Conservation (phyloP, 2,329 filamentous ascomycete species). For the Talaromyces pinophilus region DNA sequence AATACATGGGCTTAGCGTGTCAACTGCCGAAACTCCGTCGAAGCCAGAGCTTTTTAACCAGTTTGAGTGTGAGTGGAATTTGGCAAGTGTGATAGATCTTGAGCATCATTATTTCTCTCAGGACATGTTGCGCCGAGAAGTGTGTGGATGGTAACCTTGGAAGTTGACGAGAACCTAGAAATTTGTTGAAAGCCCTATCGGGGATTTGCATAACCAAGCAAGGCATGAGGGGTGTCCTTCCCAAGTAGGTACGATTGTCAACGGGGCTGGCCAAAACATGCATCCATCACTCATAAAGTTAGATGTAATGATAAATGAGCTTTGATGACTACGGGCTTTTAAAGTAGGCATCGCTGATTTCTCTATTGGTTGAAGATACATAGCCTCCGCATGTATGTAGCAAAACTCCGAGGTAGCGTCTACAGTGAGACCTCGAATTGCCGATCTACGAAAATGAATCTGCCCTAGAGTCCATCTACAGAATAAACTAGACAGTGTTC, state of each 20-base stretch:
- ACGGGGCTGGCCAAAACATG: neutral
- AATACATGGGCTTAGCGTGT: neutral
- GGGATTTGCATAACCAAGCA: neutral
- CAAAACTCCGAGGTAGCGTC: neutral
- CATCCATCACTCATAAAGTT: neutral
- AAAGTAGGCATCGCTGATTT: neutral
- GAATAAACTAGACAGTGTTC: neutral
- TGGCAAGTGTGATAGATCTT: neutral
- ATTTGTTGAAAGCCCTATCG: neutral
- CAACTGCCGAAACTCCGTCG: neutral
- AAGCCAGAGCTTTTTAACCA: neutral
- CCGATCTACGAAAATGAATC: neutral
- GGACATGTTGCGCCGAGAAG: neutral
- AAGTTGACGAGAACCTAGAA: neutral
- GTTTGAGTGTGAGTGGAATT: neutral
- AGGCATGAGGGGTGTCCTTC: neutral
- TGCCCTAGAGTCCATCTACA: neutral
- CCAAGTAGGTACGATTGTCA: neutral
- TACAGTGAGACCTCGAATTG: neutral
- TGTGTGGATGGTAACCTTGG: neutral
- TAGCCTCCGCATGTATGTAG: neutral
- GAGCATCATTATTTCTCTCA: neutral
- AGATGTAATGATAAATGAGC: neutral
- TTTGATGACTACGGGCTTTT: neutral
- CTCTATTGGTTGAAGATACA: neutral